Evolutionary conservation across 2,329 filamentous ascomycete species (phyloP).

Genomic region (Ambrosiella beaveri): DNA sequence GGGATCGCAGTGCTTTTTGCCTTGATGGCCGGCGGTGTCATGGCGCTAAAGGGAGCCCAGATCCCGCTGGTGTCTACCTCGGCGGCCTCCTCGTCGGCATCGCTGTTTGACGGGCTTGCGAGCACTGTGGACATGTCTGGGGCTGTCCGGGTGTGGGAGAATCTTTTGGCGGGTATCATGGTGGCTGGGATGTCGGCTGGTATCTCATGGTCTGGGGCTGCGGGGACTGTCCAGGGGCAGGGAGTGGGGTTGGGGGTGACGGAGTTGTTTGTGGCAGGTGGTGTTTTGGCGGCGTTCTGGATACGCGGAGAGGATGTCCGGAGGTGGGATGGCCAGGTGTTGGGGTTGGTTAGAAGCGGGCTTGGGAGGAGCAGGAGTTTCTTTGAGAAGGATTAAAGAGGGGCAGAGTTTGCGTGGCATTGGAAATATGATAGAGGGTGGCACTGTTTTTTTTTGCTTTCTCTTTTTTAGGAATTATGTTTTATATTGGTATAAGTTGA

Average conservation of each 20-base stretch:
- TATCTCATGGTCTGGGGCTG: constrained; percentile 16
- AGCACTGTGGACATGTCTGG: constrained; percentile 32
- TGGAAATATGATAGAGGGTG: no score
- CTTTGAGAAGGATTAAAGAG: constrained; percentile 25
- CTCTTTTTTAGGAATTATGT: no score
- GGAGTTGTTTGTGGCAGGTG: constrained; percentile 24
- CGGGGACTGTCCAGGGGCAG: constrained; percentile 22
- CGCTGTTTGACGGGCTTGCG: constrained; percentile 27
- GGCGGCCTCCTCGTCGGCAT: constrained; percentile 31
- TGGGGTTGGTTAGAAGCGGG: constrained; percentile 30
- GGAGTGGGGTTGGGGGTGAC: constrained; percentile 26
- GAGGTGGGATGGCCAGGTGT: constrained; percentile 28
- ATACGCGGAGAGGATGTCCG: constrained; percentile 25
- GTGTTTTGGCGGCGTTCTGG: constrained; percentile 24
- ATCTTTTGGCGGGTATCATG: constrained; percentile 26
- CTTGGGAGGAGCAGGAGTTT: constrained; percentile 25
- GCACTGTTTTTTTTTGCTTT: no score
- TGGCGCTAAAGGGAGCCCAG: constrained; percentile 25
- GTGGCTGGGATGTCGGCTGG: constrained; percentile 26
- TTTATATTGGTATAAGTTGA: no score
- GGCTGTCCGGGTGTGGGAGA: constrained; percentile 25
- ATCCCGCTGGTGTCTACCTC: constrained; percentile 29
- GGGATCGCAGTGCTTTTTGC: constrained; percentile 29
- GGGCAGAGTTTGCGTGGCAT: not conserved
- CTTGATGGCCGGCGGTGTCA: constrained; percentile 27